phyloP scores from a whole-genome alignment of 306 rosid genomes.

The Crataegus laevigata region DNA sequence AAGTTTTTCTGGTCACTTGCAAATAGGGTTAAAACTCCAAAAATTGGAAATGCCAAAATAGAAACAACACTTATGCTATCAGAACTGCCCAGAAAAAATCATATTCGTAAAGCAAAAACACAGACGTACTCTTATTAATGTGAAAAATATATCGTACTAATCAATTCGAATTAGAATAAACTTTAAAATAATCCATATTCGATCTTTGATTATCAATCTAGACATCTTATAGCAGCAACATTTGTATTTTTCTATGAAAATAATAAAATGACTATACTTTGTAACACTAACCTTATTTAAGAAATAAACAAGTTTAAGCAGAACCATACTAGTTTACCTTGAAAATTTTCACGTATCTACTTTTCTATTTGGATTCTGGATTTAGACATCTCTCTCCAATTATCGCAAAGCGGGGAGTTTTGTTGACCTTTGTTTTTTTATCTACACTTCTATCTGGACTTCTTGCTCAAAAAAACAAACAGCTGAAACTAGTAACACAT shows the following conservation, averaged over 20 bases:
- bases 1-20: too few relatives aligned
- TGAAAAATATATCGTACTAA: too few relatives aligned
- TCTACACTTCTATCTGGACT: not conserved
- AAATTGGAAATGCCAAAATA: too few relatives aligned
- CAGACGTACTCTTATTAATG: too few relatives aligned
- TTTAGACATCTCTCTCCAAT: too few relatives aligned
- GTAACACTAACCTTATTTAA: not conserved
- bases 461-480: not conserved
- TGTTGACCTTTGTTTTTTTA: too few relatives aligned
- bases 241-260: not conserved
- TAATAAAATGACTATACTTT: not conserved
- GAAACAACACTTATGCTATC: too few relatives aligned
- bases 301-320: not conserved
- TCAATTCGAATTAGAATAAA: too few relatives aligned
- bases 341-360: not conserved
- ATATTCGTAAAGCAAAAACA: too few relatives aligned
- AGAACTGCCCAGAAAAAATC: too few relatives aligned
- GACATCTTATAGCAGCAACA: not conserved
- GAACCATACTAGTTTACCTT: not conserved
- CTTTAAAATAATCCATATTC: not conserved
- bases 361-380: not conserved
- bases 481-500: not conserved
- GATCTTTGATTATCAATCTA: not conserved
- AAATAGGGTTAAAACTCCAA: too few relatives aligned
- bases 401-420: too few relatives aligned